Evolutionary conservation across 2,329 filamentous ascomycete genomes (phyloP).

Genomic region (Triangularia setosa): DNA sequence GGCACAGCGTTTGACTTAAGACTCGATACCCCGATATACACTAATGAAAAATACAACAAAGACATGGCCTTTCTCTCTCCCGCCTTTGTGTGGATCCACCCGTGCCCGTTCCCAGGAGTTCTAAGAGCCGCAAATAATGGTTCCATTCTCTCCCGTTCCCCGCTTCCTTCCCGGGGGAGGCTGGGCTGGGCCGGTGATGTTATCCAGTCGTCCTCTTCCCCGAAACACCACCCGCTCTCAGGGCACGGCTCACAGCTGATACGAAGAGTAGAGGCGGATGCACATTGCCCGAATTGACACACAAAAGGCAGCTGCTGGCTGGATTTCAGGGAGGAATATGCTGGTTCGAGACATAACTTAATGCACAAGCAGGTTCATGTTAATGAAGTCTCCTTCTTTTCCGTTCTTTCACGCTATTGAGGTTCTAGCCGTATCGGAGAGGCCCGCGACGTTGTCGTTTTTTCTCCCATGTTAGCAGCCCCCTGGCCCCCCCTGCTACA

Average conservation of each 20-base stretch:
- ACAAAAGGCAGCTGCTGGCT: neutral
- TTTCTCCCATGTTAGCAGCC: neutral
- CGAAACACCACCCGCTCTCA: neutral
- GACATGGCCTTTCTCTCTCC: neutral
- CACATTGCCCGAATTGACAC: neutral
- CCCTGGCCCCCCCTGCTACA: neutral
- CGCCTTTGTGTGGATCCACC: neutral
- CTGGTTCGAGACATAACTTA: neutral
- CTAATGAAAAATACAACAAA: neutral
- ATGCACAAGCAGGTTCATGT: neutral
- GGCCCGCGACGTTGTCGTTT: neutral
- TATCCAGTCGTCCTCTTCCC: neutral
- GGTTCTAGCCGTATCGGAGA: neutral
- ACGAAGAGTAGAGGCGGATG: neutral
- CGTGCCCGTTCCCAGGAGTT: neutral
- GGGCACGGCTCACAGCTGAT: neutral
- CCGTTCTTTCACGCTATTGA: neutral
- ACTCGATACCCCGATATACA: neutral
- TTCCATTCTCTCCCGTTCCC: neutral
- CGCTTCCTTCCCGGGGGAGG: neutral
- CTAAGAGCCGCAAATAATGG: neutral
- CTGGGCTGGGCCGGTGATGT: neutral
- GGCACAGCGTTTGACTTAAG: neutral
- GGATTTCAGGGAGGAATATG: neutral
- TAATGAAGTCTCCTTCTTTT: neutral